These are phyloP conservation scores for Lachancea fermentati DNA, from an alignment of 805 yeast species.

Conservation along the genomic window DNA sequence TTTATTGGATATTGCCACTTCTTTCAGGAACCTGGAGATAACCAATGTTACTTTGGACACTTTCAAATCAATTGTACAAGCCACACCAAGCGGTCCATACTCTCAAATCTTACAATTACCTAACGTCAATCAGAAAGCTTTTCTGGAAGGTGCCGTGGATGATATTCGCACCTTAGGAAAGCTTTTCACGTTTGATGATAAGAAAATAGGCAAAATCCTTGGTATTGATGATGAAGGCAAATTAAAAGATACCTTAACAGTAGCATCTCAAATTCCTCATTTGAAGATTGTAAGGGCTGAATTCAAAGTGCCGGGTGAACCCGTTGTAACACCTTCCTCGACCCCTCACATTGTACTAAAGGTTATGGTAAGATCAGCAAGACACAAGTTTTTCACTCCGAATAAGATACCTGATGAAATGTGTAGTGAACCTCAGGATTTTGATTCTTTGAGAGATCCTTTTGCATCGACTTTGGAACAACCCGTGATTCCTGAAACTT, in stretches of 20 bases:
- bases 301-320: conserved; percentile 86
- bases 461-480: conserved; percentile 56
- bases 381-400: conserved; percentile 49
- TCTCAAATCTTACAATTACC: conserved; percentile 81
- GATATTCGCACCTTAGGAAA: conserved; percentile 60
- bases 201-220: conserved; percentile 49
- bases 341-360: conserved; percentile 71
- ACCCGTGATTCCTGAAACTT: conserved; percentile 61
- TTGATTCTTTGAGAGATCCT: conserved; percentile 71
- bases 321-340: conserved; percentile 60
- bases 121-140: conserved; percentile 47
- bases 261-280: conserved; percentile 63
- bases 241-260: conserved; percentile 43
- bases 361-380: conserved; percentile 68
- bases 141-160: conserved; percentile 27
- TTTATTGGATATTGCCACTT: conserved; percentile 73
- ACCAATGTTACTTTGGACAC: conserved; percentile 57
- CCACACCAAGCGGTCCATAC: conserved; percentile 49
- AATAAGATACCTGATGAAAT: conserved; percentile 30
- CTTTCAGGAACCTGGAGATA: conserved; percentile 68
- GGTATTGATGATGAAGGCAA: conserved; percentile 45
- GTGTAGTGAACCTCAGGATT: conserved; percentile 50
- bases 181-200: conserved; percentile 52
- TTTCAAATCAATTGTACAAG: conserved; percentile 69
- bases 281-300: conserved; percentile 63